These are phyloP conservation scores for Gossypium arboreum DNA, from an alignment of 345 rosid genomes.

Conservation along the genomic window DNA sequence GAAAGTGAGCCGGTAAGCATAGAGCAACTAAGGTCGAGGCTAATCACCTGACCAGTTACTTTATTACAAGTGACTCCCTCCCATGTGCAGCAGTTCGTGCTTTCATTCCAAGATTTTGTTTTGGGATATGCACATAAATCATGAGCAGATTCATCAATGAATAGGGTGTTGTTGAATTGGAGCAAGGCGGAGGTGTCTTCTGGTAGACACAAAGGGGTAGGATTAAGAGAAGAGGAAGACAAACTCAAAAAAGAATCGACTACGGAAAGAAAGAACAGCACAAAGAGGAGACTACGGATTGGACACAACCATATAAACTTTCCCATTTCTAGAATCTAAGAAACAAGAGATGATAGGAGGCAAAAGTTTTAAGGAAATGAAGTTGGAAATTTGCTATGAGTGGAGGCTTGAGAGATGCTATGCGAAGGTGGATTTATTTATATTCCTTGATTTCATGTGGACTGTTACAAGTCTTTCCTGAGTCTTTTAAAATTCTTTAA, in stretches of 20 bases:
- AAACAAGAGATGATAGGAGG: neutral
- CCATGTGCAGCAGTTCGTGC: slow-evolving; percentile 27
- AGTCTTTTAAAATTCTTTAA: no score
- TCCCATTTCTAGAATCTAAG: neutral
- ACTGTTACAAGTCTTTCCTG: no score
- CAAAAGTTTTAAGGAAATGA: neutral
- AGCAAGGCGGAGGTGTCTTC: slow-evolving; percentile 11
- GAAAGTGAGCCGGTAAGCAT: neutral
- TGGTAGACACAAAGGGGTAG: neutral
- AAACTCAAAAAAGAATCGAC: neutral
- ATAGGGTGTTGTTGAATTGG: neutral
- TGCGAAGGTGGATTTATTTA: no score
- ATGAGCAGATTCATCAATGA: neutral
- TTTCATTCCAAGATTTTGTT: slow-evolving; percentile 17
- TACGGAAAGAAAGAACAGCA: neutral
- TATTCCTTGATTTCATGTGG: no score
- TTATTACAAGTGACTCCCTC: slow-evolving; percentile 24
- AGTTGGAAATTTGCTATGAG: neutral
- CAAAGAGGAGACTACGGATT: neutral
- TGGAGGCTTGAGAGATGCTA: no score
- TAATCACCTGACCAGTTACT: slow-evolving; percentile 5
- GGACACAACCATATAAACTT: neutral
- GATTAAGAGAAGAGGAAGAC: neutral
- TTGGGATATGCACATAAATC: neutral
- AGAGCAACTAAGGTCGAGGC: slow-evolving; percentile 23